Conservation (phyloP, 2,329 filamentous ascomycete genomes). For the Microdochium trichocladiopsis region DNA sequence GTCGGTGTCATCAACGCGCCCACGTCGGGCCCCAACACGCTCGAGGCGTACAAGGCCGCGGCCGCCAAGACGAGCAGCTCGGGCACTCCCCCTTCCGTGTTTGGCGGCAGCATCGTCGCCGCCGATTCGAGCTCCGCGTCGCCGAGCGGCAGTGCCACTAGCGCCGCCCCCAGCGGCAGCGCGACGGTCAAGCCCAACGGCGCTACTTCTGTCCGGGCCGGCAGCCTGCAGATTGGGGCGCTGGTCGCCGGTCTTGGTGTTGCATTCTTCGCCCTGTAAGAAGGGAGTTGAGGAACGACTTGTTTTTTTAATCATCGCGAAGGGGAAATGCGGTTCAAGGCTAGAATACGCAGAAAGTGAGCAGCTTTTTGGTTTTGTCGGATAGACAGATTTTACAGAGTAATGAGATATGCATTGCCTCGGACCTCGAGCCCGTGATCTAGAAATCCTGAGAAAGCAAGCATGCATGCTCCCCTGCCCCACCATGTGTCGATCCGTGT, state of each 20-base stretch:
- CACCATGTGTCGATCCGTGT: too few species aligned
- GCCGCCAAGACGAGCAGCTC: not conserved
- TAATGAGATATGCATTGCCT: too few species aligned
- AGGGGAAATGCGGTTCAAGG: too few species aligned
- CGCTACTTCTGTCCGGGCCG: not conserved
- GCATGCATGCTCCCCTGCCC: too few species aligned
- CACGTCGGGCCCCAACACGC: not conserved
- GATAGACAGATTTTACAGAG: too few species aligned
- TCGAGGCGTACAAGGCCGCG: not conserved
- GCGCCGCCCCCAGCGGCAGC: not conserved
- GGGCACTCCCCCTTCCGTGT: not conserved
- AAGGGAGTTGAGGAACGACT: not conserved
- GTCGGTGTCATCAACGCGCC: constrained; percentile 45
- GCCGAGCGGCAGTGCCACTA: not conserved
- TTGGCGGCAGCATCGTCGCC: not conserved
- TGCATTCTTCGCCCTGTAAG: not conserved
- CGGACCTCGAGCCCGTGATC: too few species aligned
- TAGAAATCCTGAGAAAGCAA: too few species aligned
- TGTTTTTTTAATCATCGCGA: too few species aligned
- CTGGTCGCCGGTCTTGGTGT: not conserved
- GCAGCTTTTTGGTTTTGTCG: too few species aligned
- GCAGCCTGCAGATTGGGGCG: not conserved
- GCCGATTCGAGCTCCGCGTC: not conserved
- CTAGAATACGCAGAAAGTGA: too few species aligned
- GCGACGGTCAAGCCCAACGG: not conserved